phyloP scores from a whole-genome alignment of 495 filamentous ascomycete species.

The Penicillium chermesinum region DNA sequence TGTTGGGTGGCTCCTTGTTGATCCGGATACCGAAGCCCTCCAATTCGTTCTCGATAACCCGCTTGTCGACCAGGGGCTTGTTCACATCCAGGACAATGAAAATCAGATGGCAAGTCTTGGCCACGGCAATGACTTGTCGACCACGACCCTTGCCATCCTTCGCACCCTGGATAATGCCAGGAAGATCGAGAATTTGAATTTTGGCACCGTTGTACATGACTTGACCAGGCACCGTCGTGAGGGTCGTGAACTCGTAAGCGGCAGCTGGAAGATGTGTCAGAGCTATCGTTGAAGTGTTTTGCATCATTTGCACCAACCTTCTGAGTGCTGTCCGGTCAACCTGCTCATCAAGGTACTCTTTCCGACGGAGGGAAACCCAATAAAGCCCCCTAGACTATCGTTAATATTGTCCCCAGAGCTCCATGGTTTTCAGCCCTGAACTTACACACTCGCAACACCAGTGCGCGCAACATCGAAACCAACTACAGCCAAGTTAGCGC shows the following conservation, averaged over 20 bases:
- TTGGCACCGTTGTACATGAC: constrained; percentile 95
- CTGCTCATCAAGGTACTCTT: constrained; percentile 96
- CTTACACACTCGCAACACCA: constrained; percentile 91
- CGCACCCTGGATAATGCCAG: constrained; percentile 97
- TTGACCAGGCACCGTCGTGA: constrained; percentile 96
- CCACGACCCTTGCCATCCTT: constrained; percentile 98
- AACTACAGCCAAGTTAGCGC: constrained; percentile 43
- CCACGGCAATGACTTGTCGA: constrained; percentile 96
- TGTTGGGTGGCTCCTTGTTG: constrained; percentile 96
- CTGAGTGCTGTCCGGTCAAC: constrained; percentile 93
- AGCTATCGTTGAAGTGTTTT: background rate
- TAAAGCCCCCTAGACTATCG: constrained; percentile 39
- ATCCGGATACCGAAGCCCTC: constrained; percentile 97
- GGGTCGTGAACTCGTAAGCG: constrained; percentile 96
- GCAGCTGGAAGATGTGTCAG: constrained; percentile 52
- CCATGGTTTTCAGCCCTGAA: constrained; percentile 16
- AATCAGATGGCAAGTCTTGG: constrained; percentile 97
- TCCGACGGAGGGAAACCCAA: constrained; percentile 91
- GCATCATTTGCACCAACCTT: constrained; percentile 47
- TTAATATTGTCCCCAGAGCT: background rate
- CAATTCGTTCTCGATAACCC: constrained; percentile 92
- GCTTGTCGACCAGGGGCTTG: constrained; percentile 95
- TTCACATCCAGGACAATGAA: constrained; percentile 99
- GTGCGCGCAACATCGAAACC: constrained; percentile 98
- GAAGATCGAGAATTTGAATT: constrained; percentile 97